Evolutionary conservation across 805 yeast genomes (phyloP).

Genomic region (Zygosaccharomyces pseudorouxii): DNA sequence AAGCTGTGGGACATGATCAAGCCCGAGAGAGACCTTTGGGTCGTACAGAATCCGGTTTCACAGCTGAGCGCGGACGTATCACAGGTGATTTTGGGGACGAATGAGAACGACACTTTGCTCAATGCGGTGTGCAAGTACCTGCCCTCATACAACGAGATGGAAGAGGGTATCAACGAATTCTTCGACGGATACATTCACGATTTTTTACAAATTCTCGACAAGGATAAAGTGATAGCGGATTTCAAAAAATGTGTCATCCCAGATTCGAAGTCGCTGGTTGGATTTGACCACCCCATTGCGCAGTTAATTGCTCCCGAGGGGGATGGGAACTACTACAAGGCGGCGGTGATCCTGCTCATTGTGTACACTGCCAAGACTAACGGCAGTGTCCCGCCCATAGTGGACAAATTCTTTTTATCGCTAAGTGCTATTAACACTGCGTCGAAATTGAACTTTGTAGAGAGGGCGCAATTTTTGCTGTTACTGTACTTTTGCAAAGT

Average conservation of each 20-base stretch:
- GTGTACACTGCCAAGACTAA: constrained; percentile 17
- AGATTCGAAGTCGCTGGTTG: constrained; percentile 1
- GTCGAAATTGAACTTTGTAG: constrained; percentile 23
- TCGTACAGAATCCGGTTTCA: constrained; percentile 7
- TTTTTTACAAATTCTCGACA: constrained; percentile 17
- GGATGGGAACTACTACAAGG: constrained; percentile 23
- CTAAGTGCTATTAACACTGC: constrained; percentile 22
- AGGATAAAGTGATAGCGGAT: constrained; percentile 17
- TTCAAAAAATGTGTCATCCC: constrained; percentile 13
- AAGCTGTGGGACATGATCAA: constrained; percentile 23
- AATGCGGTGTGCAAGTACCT: constrained; percentile 12
- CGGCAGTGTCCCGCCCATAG: constrained; percentile 16
- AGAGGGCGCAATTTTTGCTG: constrained; percentile 30
- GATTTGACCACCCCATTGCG: constrained; percentile 5
- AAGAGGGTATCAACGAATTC: constrained; percentile 11
- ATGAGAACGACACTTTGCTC: constrained; percentile 7
- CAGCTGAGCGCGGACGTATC: constrained; percentile 3
- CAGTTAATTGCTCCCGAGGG: constrained; percentile 11
- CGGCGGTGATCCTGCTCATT: constrained; percentile 25
- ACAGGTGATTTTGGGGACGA: background rate
- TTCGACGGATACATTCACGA: constrained; percentile 19
- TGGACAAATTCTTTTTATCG: constrained; percentile 19
- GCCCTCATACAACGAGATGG: constrained; percentile 15
- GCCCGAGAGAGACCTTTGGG: constrained; percentile 21
- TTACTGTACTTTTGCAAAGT: constrained; percentile 20